Evolutionary conservation across 306 rosid species (phyloP).

Genomic region (Datisca glomerata): DNA sequence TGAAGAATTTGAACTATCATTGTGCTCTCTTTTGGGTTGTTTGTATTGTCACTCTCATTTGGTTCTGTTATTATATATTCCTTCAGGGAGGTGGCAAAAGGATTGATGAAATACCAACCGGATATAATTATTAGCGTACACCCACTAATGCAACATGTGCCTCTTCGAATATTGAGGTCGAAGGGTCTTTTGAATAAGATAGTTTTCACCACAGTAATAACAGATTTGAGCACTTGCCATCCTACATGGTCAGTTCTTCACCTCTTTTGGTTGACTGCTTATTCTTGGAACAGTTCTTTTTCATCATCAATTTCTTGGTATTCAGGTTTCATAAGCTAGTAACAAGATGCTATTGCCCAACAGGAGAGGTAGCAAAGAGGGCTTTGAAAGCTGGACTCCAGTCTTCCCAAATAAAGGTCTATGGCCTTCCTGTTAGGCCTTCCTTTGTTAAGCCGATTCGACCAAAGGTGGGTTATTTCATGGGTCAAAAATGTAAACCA

Average conservation of each 20-base stretch:
- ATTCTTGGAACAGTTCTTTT: constrained; percentile 10
- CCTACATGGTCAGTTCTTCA: constrained; percentile 75
- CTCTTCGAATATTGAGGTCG: constrained; percentile 79
- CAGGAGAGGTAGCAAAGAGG: constrained; percentile 71
- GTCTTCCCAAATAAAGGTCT: constrained; percentile 74
- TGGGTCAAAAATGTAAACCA: too few species aligned
- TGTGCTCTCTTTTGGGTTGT: too few species aligned
- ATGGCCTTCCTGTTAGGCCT: constrained; percentile 85
- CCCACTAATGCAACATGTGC: constrained; percentile 97
- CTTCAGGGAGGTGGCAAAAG: constrained; percentile 73
- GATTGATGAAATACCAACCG: constrained; percentile 94
- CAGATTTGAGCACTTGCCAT: constrained; percentile 99
- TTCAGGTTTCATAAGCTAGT: constrained; percentile 98
- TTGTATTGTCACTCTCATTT: neutral
- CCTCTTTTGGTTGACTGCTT: constrained; percentile 1
- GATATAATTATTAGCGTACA: constrained; percentile 97
- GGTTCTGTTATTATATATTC: neutral
- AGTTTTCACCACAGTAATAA: constrained; percentile 87
- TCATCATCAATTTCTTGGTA: constrained; percentile 19
- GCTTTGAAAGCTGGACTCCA: constrained; percentile 88
- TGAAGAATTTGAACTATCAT: too few species aligned
- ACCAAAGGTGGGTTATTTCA: constrained; percentile 66
- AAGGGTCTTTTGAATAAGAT: constrained; percentile 84
- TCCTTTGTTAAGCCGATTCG: constrained; percentile 76
- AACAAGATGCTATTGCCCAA: constrained; percentile 96